Evolutionary conservation across 306 rosid species (phyloP).

Genomic region (Inga leiocalycina): DNA sequence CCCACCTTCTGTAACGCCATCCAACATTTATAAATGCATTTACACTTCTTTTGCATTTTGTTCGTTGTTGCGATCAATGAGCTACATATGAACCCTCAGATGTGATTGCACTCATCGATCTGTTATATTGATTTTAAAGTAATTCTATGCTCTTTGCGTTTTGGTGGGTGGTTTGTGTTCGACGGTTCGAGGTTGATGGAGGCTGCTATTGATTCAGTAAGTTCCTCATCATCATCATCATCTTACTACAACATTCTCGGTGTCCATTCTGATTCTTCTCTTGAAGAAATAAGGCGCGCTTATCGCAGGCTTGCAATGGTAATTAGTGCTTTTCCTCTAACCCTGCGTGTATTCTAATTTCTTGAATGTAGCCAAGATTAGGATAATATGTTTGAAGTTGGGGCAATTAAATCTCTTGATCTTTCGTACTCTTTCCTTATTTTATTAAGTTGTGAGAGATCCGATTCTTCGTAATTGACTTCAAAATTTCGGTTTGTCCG

Average conservation of each 20-base stretch:
- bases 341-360: background rate
- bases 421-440: background rate
- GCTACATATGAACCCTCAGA: too few species aligned
- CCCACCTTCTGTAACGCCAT: slow-evolving; percentile 16
- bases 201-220: slow-evolving; percentile 1
- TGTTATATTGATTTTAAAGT: too few species aligned
- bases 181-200: slow-evolving; percentile 31
- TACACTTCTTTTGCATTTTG: background rate
- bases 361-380: background rate
- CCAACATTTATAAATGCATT: background rate
- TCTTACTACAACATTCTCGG: slow-evolving; percentile 69
- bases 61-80: background rate
- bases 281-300: slow-evolving; percentile 73
- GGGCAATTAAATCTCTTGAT: background rate
- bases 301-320: slow-evolving; percentile 84
- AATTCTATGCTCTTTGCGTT: background rate
- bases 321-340: background rate
- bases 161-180: background rate
- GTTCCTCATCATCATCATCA: slow-evolving; percentile 7
- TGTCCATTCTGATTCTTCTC: slow-evolving; percentile 50
- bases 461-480: background rate
- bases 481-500: background rate
- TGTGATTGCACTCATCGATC: background rate
- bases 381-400: background rate
- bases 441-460: background rate